Evolutionary conservation across 2,329 filamentous ascomycete species (phyloP).

Genomic region (Mycosphaerella sp.): DNA sequence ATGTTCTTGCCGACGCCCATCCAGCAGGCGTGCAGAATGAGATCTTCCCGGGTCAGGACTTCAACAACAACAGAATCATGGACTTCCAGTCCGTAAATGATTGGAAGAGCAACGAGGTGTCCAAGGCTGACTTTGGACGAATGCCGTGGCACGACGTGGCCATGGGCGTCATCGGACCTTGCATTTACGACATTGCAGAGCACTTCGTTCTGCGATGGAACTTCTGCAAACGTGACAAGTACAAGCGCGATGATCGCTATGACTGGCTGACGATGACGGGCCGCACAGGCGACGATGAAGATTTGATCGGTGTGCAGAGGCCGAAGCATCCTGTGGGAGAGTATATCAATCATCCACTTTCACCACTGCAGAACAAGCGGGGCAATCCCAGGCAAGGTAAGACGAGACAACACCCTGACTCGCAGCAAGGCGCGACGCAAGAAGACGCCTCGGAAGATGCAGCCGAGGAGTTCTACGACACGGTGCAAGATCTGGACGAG

Average conservation of each 20-base stretch:
- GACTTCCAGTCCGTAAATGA: constrained; percentile 87
- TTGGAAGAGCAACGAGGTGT: constrained; percentile 89
- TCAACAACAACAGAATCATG: constrained; percentile 95
- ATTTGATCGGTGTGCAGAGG: constrained; percentile 79
- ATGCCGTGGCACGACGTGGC: constrained; percentile 99
- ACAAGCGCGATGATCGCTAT: constrained; percentile 77
- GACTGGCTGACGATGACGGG: constrained; percentile 81
- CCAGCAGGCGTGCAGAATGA: constrained; percentile 75
- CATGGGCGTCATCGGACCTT: constrained; percentile 84
- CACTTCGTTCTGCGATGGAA: constrained; percentile 96
- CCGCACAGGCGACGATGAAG: constrained; percentile 70
- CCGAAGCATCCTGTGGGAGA: constrained; percentile 85
- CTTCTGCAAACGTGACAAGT: constrained; percentile 94
- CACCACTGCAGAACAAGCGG: constrained; percentile 61
- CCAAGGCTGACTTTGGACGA: constrained; percentile 82
- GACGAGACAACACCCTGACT: constrained; percentile 22
- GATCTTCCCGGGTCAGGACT: constrained; percentile 92
- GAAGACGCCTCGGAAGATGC: constrained; percentile 11
- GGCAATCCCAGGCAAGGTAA: constrained; percentile 39
- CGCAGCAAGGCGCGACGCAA: constrained; percentile 10
- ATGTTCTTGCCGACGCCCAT: constrained; percentile 79
- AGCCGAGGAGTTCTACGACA: constrained; percentile 28
- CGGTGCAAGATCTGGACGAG: constrained; percentile 27
- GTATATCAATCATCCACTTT: constrained; percentile 74
- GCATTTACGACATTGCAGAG: constrained; percentile 89